Evolutionary conservation across 257 asterid species (phyloP).

Genomic region (Ilex asprella): DNA sequence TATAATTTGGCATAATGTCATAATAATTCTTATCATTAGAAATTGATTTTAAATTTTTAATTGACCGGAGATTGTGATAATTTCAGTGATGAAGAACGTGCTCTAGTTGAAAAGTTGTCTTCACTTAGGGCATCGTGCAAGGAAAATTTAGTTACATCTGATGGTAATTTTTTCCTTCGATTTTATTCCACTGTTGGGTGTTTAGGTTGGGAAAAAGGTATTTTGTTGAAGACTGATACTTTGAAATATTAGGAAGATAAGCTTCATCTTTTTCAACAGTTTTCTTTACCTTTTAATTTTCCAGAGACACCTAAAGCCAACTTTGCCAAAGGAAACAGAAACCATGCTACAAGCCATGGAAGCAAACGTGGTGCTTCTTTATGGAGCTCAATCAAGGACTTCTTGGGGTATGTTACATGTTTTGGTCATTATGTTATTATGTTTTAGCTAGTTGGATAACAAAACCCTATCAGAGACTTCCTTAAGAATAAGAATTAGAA

Average conservation of each 20-base stretch:
- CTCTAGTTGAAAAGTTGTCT: conserved; percentile 70
- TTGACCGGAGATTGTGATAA: conserved; percentile 18
- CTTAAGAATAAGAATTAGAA: not conserved
- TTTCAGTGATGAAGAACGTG: conserved; percentile 68
- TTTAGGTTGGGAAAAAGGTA: not conserved
- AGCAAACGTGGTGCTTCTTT: conserved; percentile 28
- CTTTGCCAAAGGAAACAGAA: conserved; percentile 18
- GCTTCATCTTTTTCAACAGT: not conserved
- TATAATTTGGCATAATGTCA: too few species aligned
- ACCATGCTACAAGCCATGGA: conserved; percentile 28
- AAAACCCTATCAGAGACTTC: not conserved
- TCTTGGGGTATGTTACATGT: conserved; percentile 46
- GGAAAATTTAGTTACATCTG: conserved; percentile 21
- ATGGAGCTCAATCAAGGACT: conserved; percentile 65
- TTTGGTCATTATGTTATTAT: not conserved
- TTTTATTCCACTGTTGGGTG: not conserved
- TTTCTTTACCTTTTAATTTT: conserved; percentile 10
- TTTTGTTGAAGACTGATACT: not conserved
- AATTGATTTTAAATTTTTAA: not conserved
- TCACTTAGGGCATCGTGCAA: conserved; percentile 44
- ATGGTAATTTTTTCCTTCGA: conserved; percentile 20
- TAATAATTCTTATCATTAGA: not conserved
- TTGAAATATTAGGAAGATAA: not conserved
- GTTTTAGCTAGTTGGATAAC: not conserved
- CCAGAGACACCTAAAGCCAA: conserved; percentile 11